Conservation (phyloP, 257 asterid species). For the Euphrasia confusa region DNA sequence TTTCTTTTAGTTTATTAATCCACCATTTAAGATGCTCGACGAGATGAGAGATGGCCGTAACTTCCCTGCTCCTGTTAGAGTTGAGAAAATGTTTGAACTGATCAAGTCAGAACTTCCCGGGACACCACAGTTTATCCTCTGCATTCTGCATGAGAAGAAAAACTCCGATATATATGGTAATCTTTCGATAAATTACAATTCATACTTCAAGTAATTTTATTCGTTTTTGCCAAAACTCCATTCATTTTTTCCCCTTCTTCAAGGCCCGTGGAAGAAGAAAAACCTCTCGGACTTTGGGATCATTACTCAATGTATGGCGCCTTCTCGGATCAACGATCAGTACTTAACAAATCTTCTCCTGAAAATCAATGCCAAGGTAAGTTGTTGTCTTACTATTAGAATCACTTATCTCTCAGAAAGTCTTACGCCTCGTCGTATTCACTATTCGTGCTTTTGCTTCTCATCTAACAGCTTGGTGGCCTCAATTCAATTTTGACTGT, state of each 20-base stretch:
- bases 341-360: constrained; percentile 61
- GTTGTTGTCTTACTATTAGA: constrained; percentile 6
- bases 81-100: constrained; percentile 45
- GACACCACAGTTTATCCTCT: constrained; percentile 49
- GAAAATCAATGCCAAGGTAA: constrained; percentile 65
- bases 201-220: neutral
- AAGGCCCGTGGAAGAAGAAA: constrained; percentile 79
- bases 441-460: neutral
- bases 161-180: constrained; percentile 61
- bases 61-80: constrained; percentile 44
- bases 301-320: constrained; percentile 66
- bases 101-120: constrained; percentile 40
- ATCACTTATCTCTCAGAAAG: neutral
- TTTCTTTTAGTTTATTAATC: constrained; percentile 27
- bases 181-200: neutral
- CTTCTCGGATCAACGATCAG: constrained; percentile 59
- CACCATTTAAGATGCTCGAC: constrained; percentile 29
- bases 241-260: constrained; percentile 15
- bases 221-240: neutral
- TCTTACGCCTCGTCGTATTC: neutral
- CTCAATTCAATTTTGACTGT: constrained; percentile 44
- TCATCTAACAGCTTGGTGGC: constrained; percentile 60
- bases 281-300: constrained; percentile 52
- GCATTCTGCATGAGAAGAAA: constrained; percentile 61
- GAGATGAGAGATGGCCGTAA: constrained; percentile 44